Evolutionary conservation across 2,329 filamentous ascomycete genomes (phyloP).

Genomic region (Ophiocordyceps camponoti-floridani): DNA sequence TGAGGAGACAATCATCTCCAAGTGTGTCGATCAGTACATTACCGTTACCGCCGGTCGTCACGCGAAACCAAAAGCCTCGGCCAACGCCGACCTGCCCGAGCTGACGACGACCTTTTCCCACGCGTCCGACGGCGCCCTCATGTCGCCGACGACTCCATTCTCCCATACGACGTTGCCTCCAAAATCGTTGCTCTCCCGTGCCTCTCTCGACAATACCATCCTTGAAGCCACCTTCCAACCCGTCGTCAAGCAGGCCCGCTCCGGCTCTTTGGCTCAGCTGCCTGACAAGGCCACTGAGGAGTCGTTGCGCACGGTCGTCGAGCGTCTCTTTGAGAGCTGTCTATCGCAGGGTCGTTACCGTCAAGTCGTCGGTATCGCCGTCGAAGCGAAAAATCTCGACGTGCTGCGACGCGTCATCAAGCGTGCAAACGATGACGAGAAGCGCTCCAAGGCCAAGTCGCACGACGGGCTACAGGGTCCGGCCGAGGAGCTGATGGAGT

Average conservation of each 20-base stretch:
- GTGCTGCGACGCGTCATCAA: conserved; percentile 76
- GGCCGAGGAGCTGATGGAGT: conserved; percentile 91
- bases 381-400: conserved; percentile 83
- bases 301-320: conserved; percentile 67
- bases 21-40: conserved; percentile 97
- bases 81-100: conserved; percentile 38
- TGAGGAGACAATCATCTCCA: conserved; percentile 96
- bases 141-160: conserved; percentile 86
- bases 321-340: conserved; percentile 81
- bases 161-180: conserved; percentile 85
- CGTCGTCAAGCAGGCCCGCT: conserved; percentile 31
- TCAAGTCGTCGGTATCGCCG: conserved; percentile 90
- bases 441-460: conserved; percentile 40
- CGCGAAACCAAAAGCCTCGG: conserved; percentile 21
- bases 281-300: conserved; percentile 54
- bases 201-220: conserved; percentile 46
- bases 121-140: conserved; percentile 49
- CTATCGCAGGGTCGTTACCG: conserved; percentile 74
- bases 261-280: conserved; percentile 45
- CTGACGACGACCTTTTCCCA: conserved; percentile 65
- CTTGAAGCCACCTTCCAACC: conserved; percentile 40
- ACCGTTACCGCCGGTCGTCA: conserved; percentile 43
- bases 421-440: conserved; percentile 74
- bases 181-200: conserved; percentile 84
- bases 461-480: conserved; percentile 33